Conservation (phyloP, 345 rosid species). For the Syzygium aqueum region DNA sequence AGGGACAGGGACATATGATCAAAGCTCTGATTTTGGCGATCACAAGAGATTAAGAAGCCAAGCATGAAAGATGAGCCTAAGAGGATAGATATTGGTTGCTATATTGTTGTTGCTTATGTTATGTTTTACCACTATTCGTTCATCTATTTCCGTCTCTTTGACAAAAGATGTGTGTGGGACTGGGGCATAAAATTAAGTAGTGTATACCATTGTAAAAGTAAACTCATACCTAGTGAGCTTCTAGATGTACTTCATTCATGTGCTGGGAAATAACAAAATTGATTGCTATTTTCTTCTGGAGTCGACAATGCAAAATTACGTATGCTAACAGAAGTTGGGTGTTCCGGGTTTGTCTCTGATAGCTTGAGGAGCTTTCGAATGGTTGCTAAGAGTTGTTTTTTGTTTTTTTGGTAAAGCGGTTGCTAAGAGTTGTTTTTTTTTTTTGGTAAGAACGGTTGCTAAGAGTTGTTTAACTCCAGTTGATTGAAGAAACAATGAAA, state of each 20-base stretch:
- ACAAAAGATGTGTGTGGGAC: neutral
- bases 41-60: neutral
- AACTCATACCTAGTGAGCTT: constrained; percentile 4
- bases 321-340: neutral
- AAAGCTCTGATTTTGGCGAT: neutral
- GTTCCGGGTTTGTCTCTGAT: neutral
- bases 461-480: neutral
- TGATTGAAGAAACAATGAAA: neutral
- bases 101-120: neutral
- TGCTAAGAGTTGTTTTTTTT: no score
- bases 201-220: neutral
- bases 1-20: constrained; percentile 45
- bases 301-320: neutral
- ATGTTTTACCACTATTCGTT: neutral
- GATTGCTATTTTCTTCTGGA: neutral
- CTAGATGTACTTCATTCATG: neutral
- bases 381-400: neutral
- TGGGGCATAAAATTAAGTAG: neutral
- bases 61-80: neutral
- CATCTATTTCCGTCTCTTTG: neutral
- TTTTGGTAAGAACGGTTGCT: neutral
- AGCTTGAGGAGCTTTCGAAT: neutral
- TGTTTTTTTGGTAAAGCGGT: no score
- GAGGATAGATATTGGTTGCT: neutral
- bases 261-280: neutral